Evolutionary conservation across 2,329 filamentous ascomycete species (phyloP), one percentile per base, ranked within the genome.

Genomic region (Xylaria polymorpha): DNA sequence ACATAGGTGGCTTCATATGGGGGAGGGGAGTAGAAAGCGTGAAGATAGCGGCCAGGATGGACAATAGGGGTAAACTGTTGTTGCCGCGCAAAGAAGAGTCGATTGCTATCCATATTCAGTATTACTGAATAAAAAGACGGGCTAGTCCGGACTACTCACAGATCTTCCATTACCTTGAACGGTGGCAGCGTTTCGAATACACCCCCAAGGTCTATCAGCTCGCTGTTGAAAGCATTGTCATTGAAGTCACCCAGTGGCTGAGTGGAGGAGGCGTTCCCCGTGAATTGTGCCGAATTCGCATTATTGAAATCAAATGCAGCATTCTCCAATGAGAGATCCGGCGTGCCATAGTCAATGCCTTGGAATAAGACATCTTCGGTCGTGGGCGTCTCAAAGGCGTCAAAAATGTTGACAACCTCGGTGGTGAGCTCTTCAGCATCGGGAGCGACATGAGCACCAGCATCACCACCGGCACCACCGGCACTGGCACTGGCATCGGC

Each of bases 181-280:
- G 90, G 87, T 0, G 95, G 95, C 15, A 97, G 81, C 18, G 92
- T 86, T 79, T 98, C 95, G 62, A 94, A 92, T 72, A 97, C 82
- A 14, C 94, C 94, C 41, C 76, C 77, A 15, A 97, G 82, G 12
- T 89, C 89, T 67, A 97, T 90, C 81, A 98, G 86, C 76, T 94
- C 88, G 9, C 67, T 58, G 41, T 60, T 64, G 51, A 73, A 69
- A 8, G 69, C 41, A 64, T 58, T 51, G 10, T 44, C 46, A 18
- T 35, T 37, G 57, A 43, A 55, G 59, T 58, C 64, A 65, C 64
- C 63, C 18, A 39, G 22, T 48, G 67, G 71, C 46, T 70, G 69
- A 41, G 68, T 70, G 12, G 60, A 71, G 55, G 70, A 71, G 55
- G 70, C 72, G 43, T 58, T 57, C 20, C 66, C 69, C n/a, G 67